Base-by-base conservation (phyloP, 2,329 filamentous ascomycete species). In the Ampelomyces quisqualis region DNA sequence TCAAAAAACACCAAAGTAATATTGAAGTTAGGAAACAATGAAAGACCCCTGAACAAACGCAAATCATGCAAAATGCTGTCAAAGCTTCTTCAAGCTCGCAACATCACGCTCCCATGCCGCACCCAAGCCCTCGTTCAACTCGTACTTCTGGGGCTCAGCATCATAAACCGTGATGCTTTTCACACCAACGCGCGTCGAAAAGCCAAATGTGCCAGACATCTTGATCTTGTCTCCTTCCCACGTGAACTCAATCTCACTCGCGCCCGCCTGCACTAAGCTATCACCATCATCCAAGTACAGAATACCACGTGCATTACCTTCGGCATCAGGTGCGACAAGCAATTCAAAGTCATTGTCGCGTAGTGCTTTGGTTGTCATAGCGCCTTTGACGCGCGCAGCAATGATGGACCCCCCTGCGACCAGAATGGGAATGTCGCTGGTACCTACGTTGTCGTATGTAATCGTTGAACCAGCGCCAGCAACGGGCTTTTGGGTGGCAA, bases 221-320 rank as follows among this genome's bases (percentile, higher is more conserved):
- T 55, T 69, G 22, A 86, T 70, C 34, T 65, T 68, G 14, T 77
- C 76, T 3, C 75, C 65, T 38, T 74, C 70, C 58, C 81, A 89
- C 10, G 63, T 59, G 57, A 90, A 86, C 14, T 69, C 67, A 45
- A 89, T 75, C 37, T 78, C 69, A 8, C 77, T 81, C 13, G 74
- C 80, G 1, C 60, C 70, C 11, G 67, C 51, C 62, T 86, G 86
- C 47, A 78, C 70, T 37, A 90, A 49, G 23, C 78, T 84, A 34
- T 82, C 80, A 3, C 88, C 88, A 48, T 94, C 88, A 55, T 93
- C 88, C 5, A 91, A 69, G 62, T 90, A 91, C 40, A 93, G 71
- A 40, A 74, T 73, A 0, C 88, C 88, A 1, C 63, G 63, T 0
- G 88, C 88, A 10, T 71, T 78, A 1, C 82, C 85, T 40, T 84